Evolutionary conservation across 1,139 yeast genomes (phyloP).

Genomic region (Kurtzmaniella quercitrusa): DNA sequence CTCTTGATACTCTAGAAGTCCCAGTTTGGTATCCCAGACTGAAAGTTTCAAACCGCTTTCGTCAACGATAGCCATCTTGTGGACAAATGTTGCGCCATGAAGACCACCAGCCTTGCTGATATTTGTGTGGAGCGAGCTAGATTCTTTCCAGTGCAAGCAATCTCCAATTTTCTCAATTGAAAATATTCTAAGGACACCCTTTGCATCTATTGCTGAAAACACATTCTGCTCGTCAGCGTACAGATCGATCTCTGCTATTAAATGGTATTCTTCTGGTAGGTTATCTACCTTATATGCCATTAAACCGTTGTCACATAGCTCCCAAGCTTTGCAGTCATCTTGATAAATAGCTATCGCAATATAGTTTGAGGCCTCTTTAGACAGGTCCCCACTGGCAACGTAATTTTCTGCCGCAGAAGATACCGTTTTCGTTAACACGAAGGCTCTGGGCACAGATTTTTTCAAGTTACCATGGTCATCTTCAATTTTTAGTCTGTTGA

Average conservation of each 20-base stretch:
- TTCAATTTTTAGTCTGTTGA: constrained; percentile 15
- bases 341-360: constrained; percentile 30
- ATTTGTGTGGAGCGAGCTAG: constrained; percentile 52
- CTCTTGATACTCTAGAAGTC: constrained; percentile 65
- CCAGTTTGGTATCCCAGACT: constrained; percentile 73
- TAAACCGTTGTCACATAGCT: constrained; percentile 16
- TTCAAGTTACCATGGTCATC: constrained; percentile 10
- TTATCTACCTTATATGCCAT: constrained; percentile 20
- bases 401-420: background rate
- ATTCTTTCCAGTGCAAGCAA: constrained; percentile 46
- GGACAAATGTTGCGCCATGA: constrained; percentile 66
- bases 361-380: constrained; percentile 8
- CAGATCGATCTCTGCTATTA: constrained; percentile 56
- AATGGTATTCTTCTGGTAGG: constrained; percentile 33
- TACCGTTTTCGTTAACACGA: constrained; percentile 19
- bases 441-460: constrained; percentile 22
- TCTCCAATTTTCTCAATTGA: constrained; percentile 14
- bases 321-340: constrained; percentile 9
- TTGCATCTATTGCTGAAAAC: constrained; percentile 52
- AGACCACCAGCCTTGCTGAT: constrained; percentile 49
- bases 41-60: constrained; percentile 46
- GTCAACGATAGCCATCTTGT: constrained; percentile 71
- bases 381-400: constrained; percentile 16
- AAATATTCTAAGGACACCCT: constrained; percentile 52
- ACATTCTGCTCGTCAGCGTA: constrained; percentile 35